Conservation (phyloP, 192 early-diverging fungal species). For the Coemansia sp. region DNA sequence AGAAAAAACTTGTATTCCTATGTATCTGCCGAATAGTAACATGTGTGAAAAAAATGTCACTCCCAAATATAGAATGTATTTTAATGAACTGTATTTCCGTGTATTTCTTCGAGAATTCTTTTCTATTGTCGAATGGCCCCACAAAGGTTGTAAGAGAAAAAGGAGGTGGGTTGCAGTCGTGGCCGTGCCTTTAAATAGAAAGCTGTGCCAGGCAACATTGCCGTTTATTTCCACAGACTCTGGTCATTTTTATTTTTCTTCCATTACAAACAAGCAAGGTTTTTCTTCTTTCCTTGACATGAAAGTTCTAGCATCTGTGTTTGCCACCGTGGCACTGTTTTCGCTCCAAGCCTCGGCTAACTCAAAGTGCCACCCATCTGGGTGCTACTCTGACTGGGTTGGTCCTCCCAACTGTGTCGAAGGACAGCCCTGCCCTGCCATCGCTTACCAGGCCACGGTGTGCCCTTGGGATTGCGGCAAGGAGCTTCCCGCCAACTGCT, state of each 20-base stretch:
- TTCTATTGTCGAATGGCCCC: too few relatives aligned
- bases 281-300: conserved; percentile 10
- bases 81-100: too few relatives aligned
- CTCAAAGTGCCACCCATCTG: conserved; percentile 25
- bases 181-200: too few relatives aligned
- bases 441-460: conserved; percentile 16
- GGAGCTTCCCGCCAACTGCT: conserved; percentile 20
- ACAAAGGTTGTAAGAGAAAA: too few relatives aligned
- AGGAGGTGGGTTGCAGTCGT: too few relatives aligned
- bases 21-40: background rate
- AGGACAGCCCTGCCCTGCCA: conserved; percentile 22
- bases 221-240: too few relatives aligned
- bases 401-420: conserved; percentile 9
- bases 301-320: conserved; percentile 10
- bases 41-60: background rate
- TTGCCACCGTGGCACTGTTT: conserved; percentile 4
- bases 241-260: too few relatives aligned
- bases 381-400: conserved; percentile 28
- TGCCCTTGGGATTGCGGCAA: conserved; percentile 46
- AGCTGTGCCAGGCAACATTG: too few relatives aligned
- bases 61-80: too few relatives aligned
- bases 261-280: too few relatives aligned
- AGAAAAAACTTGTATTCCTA: background rate
- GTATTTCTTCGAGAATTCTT: too few relatives aligned
- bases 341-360: conserved; percentile 20